Evolutionary conservation across 2,329 filamentous ascomycete species (phyloP).

Genomic region (Colletotrichum horii): DNA sequence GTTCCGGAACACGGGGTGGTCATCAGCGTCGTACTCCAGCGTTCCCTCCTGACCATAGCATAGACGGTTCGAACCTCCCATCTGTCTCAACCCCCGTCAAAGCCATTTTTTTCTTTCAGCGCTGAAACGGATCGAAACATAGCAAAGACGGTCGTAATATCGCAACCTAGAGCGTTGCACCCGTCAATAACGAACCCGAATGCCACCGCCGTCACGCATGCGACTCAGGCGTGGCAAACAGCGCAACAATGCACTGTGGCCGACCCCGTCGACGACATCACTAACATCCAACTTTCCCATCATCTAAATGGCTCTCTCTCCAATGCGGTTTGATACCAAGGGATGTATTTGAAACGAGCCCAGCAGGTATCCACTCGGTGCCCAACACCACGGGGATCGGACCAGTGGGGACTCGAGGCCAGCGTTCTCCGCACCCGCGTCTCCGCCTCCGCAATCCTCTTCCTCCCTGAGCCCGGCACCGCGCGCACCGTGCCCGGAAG

Average conservation of each 20-base stretch:
- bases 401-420: background rate
- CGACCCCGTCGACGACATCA: background rate
- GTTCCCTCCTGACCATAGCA: background rate
- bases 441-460: constrained; percentile 16
- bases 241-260: background rate
- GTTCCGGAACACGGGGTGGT: background rate
- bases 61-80: background rate
- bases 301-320: background rate
- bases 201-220: background rate
- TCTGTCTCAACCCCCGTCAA: background rate
- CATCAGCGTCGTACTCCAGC: background rate
- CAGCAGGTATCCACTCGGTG: background rate
- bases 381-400: background rate
- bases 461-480: background rate
- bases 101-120: background rate
- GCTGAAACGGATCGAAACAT: constrained; percentile 9
- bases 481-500: constrained; percentile 6
- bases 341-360: background rate
- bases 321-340: background rate
- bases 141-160: background rate
- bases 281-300: background rate
- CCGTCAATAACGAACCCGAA: background rate
- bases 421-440: background rate
- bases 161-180: background rate
- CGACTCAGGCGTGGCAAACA: background rate